Evolutionary conservation across 331 rosid genomes (phyloP).

Genomic region (Rhamnella rubrinervis): DNA sequence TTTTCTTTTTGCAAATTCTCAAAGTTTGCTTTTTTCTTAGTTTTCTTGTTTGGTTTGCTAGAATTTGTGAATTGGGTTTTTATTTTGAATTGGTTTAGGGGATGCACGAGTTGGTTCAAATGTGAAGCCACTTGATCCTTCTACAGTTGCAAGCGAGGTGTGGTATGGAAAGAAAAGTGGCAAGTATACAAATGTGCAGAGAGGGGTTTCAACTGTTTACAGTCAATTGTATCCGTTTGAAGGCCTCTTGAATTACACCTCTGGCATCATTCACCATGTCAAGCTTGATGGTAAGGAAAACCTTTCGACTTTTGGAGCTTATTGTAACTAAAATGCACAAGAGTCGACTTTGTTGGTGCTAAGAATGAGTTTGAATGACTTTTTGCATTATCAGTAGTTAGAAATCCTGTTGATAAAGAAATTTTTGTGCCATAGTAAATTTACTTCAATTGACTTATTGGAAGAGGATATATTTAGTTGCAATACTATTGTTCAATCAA

Average conservation of each 20-base stretch:
- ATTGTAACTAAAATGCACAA: not conserved
- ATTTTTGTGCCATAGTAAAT: not conserved
- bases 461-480: not conserved
- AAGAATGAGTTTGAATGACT: not conserved
- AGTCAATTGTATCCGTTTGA: conserved; percentile 79
- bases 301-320: conserved; percentile 7
- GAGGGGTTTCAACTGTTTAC: conserved; percentile 67
- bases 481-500: not conserved
- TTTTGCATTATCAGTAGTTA: not conserved
- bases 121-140: conserved; percentile 69
- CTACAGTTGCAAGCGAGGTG: conserved; percentile 65
- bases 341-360: not conserved
- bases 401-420: not conserved
- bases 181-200: conserved; percentile 43
- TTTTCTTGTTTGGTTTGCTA: conserved; percentile 9
- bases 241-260: conserved; percentile 84
- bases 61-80: conserved; percentile 21
- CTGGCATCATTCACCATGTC: conserved; percentile 90
- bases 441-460: not conserved
- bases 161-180: conserved; percentile 79
- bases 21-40: not conserved
- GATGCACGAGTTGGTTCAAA: conserved; percentile 75
- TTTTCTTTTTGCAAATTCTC: conserved; percentile 10
- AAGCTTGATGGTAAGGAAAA: conserved; percentile 56
- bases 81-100: conserved; percentile 48